These are phyloP conservation scores for Allantophomopsis cytisporea DNA, from an alignment of 2,329 filamentous ascomycete genomes.

Conservation along the genomic window DNA sequence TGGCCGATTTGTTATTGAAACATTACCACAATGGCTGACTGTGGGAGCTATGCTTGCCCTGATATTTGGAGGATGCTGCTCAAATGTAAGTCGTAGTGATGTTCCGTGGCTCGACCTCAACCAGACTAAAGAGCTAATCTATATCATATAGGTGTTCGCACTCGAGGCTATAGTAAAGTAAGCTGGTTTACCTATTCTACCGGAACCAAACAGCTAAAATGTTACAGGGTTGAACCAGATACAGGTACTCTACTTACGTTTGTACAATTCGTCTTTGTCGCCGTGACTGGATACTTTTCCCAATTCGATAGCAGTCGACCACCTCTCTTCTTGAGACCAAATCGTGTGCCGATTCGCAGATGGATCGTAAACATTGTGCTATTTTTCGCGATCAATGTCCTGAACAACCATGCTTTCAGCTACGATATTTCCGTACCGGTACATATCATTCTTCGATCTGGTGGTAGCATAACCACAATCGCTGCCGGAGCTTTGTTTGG, in stretches of 20 bases:
- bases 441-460: constrained; percentile 91
- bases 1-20: constrained; percentile 39
- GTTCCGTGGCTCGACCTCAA: constrained; percentile 1
- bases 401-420: constrained; percentile 97
- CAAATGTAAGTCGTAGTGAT: constrained; percentile 51
- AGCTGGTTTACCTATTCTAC: constrained; percentile 21
- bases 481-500: constrained; percentile 76
- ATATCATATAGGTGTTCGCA: constrained; percentile 63
- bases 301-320: constrained; percentile 56
- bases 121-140: constrained; percentile 13
- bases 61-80: constrained; percentile 93
- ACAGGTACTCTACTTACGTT: constrained; percentile 83
- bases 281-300: constrained; percentile 61
- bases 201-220: constrained; percentile 2
- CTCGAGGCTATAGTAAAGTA: constrained; percentile 91
- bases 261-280: constrained; percentile 76
- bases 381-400: constrained; percentile 85
- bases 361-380: constrained; percentile 83
- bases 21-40: constrained; percentile 48
- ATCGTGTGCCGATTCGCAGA: constrained; percentile 68
- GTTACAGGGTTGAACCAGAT: constrained; percentile 60
- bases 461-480: constrained; percentile 93
- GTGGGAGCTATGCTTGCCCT: constrained; percentile 59
- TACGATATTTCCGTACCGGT: constrained; percentile 94
- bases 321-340: constrained; percentile 61